Base-by-base conservation (phyloP, 1,139 yeast genomes). In the Hanseniaspora gamundiae region DNA sequence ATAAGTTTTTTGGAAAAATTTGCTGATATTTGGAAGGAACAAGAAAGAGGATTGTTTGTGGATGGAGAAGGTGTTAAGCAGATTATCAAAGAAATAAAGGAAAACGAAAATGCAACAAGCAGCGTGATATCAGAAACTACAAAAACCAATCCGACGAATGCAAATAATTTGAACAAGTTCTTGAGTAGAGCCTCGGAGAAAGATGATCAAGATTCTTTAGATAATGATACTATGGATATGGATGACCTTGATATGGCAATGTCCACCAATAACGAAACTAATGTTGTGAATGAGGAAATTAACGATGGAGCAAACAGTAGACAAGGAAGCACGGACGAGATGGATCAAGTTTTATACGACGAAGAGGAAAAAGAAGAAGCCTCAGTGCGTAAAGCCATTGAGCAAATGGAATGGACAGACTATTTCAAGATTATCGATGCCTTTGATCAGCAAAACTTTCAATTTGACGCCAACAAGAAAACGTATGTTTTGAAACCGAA, bases 21-120 rank as follows among this genome's bases (percentile, higher is more conserved):
- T 19, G 95, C 94, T 3, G 70, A 73, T 42, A 56, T 74, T 4
- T 91, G 98, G 98, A 86, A 86, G 55, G 79, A 74, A 42, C 94
- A 87, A 56, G 95, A 86, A 47, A 67, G 93, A 36, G 96, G 95
- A 0, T 56, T 86, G 13, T 88, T 88, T 53, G 70, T 91, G 2
- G 95, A 86, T 55, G 86, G 87, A 1, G 74, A 69, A 2, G 83
- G 86, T 2, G 69, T 87, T 21, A 62, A 66, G 2, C 75, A 73
- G 38, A 79, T 87, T 1, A 66, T 87, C 21, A 70, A 72, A 45
- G 95, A 83, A 54, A 58, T 73, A 29, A 64, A 50, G 44, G 63
- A 54, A 40, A 53, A 58, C 48, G 54, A 54, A 28, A 54, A 49
- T 30, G 35, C 14, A 30, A 13, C 30, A 28, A 28, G n/a, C 11